Evolutionary conservation across 2,329 filamentous ascomycete genomes (phyloP), one percentile per base, ranked within the genome.

Genomic region (Aspergillus chevalieri): DNA sequence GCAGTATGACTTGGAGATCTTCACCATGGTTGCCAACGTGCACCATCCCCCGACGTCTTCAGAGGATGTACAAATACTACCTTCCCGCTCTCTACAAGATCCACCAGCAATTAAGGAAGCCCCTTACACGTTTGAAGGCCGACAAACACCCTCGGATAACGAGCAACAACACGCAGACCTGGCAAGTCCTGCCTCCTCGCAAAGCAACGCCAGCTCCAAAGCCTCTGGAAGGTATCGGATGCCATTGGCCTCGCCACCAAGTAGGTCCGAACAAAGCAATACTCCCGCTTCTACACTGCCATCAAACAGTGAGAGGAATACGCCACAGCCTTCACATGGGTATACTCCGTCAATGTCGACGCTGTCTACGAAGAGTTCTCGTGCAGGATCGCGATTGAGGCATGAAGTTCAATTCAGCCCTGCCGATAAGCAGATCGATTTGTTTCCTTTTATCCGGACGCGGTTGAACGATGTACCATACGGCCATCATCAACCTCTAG

Each of bases 1-100:
- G 68, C 93, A 98, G 67, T 97, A 95, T 65, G 91, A 97, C 65
- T 78, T 97, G 41, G 95, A 94, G 61, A 88, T 87, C 7, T 83
- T 85, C 6, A 81, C 87, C 10, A 82, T 96, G 75, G 87, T 96
- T 24, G 85, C 86, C 53, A 91, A 90, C 64, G 86, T 93, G 10
- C 91, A 95, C 61, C 91, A 96, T 67, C 81, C 86, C 28, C 88
- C 89, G 0, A 90, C 87, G 1, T 88, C 89, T 10, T 88, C 89
- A 1, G 87, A 91, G 38, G 91, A 87, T 0, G 59, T 58, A 33
- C 55, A 59, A 36, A 58, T 57, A 9, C 60, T 55, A 49, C 64
- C 62, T 24, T 55, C 57, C n/a, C 58, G 60, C 12, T 55, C 72
- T 2, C 52, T 68, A 4, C 67, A 69, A 52, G 62, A 64, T 10